Conservation (phyloP, 2,329 filamentous ascomycete species). For the Coleophoma cylindrospora region DNA sequence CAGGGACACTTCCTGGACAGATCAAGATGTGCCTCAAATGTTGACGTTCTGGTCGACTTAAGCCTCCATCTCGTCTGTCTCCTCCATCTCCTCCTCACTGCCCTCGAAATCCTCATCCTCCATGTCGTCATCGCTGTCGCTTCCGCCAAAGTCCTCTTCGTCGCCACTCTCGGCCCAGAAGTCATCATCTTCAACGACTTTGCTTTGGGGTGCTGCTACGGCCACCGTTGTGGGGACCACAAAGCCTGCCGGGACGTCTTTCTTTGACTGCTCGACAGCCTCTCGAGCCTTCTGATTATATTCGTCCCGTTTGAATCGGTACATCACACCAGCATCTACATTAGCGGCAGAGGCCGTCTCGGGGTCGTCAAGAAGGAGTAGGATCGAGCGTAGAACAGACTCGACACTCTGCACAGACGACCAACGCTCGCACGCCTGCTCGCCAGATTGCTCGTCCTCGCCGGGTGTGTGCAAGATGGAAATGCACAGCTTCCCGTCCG, state of each 20-base stretch:
- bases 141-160: constrained; percentile 74
- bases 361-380: constrained; percentile 87
- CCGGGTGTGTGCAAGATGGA: constrained; percentile 92
- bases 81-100: constrained; percentile 14
- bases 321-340: constrained; percentile 84
- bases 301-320: constrained; percentile 63
- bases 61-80: constrained; percentile 8
- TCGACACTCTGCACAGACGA: constrained; percentile 91
- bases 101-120: constrained; percentile 45
- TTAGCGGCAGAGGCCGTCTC: constrained; percentile 93
- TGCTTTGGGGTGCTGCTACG: constrained; percentile 54
- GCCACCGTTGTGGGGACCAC: constrained; percentile 73
- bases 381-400: constrained; percentile 86
- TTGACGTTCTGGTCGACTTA: background rate
- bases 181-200: constrained; percentile 68
- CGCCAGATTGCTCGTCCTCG: constrained; percentile 88
- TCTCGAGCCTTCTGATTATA: constrained; percentile 69
- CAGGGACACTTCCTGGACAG: too few relatives aligned
- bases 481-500: constrained; percentile 87
- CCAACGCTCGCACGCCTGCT: constrained; percentile 87
- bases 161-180: constrained; percentile 78
- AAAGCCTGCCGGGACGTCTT: constrained; percentile 74
- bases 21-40: background rate
- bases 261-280: constrained; percentile 68
- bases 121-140: constrained; percentile 58